Evolutionary conservation across 306 rosid species (phyloP), one percentile per base, ranked within the genome.

Genomic region (Albizia julibrissin): DNA sequence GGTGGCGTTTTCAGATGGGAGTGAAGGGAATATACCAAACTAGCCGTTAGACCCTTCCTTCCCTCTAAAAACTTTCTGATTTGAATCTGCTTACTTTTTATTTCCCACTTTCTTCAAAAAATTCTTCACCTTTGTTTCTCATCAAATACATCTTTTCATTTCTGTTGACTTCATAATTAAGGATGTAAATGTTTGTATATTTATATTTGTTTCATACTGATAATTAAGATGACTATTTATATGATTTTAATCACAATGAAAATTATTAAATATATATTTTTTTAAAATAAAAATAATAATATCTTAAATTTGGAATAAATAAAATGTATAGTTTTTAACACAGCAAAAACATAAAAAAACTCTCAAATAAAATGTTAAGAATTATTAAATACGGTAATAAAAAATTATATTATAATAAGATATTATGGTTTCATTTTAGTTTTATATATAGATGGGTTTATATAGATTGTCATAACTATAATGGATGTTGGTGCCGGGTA

Each of bases 31-130:
- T 76, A 26, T 52, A 27, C 86, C 74, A 59, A 74, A 84, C 85
- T 92, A 92, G 94, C 94, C 92, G 94, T 91, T 91, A 6, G 40
- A 6, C 40, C 40, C 40, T 37, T 37, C 8, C 59, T 47, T 76
- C 65, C 77, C 72, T 66, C 75, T 33, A 64, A 1, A 64, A 1
- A 16, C 62, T 47, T 47, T 26, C 49, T 50, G 26, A 69, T 69
- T 69, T 69, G 74, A 69, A 69, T 69, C 8, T 11, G 8, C 2
- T 69, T 21, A 2, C 9, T 12, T 40, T 40, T 39, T 68, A 18
- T 68, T 10, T 8, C 12, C 22, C 71, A 14, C 18, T 27, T 24
- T 22, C 66, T 59, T 24, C 15, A 8, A 24, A 59, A 59, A 10
- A 61, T 12, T 61, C 16, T 24, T 1, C 0, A 26, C 21, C 21